phyloP scores from a whole-genome alignment of 2,329 filamentous ascomycete species.

The Exophiala spinifera region DNA sequence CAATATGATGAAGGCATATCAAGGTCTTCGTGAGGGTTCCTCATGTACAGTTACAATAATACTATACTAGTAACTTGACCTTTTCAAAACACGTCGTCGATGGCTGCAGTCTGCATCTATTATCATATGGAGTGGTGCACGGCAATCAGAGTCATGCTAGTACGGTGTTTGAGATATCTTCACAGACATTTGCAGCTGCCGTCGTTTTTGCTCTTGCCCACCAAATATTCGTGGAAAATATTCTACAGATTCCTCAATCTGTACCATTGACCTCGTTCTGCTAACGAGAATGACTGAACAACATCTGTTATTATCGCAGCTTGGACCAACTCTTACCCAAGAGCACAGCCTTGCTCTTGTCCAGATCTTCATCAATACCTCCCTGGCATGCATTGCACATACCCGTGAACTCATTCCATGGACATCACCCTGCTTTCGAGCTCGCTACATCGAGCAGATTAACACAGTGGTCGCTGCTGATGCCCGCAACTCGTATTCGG shows the following conservation, averaged over 20 bases:
- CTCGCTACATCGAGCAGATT: slow-evolving; percentile 23
- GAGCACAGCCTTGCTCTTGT: slow-evolving; percentile 21
- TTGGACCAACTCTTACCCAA: slow-evolving; percentile 10
- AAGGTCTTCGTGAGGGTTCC: too few relatives aligned
- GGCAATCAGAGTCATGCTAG: too few relatives aligned
- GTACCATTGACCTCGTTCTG: background rate
- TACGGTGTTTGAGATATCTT: too few relatives aligned
- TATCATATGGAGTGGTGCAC: too few relatives aligned
- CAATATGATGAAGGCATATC: too few relatives aligned
- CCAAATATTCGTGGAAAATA: background rate
- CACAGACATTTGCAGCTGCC: too few relatives aligned
- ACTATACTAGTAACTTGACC: too few relatives aligned
- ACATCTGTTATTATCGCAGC: slow-evolving; percentile 2
- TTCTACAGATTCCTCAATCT: background rate
- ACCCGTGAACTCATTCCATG: slow-evolving; percentile 24
- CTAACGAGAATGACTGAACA: slow-evolving; percentile 10
- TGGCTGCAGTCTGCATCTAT: too few relatives aligned
- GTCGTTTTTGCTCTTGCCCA: too few relatives aligned
- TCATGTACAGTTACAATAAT: too few relatives aligned
- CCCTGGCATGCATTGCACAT: slow-evolving; percentile 25
- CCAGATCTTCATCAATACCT: slow-evolving; percentile 27
- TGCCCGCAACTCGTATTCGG: slow-evolving; percentile 31
- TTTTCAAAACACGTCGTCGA: too few relatives aligned
- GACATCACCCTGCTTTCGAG: slow-evolving; percentile 21
- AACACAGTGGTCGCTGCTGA: slow-evolving; percentile 8